Evolutionary conservation across 495 filamentous ascomycete species (phyloP).

Genomic region (Aspergillus nanangensis): DNA sequence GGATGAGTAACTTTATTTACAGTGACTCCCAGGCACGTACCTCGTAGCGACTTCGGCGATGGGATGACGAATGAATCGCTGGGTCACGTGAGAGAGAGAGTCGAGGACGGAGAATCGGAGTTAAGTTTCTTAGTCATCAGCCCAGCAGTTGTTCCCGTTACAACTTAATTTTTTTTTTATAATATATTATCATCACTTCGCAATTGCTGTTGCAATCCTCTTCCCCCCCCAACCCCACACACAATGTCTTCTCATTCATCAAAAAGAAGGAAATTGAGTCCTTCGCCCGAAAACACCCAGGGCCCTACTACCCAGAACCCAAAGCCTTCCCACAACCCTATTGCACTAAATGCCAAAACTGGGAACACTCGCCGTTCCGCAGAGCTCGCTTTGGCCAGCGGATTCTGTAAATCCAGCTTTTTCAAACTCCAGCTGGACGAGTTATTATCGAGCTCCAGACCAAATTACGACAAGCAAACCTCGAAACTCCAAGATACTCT

Average conservation of each 20-base stretch:
- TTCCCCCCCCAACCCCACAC: background rate
- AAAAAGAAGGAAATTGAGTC: conserved; percentile 37
- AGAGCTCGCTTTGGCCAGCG: conserved; percentile 39
- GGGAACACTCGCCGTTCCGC: conserved; percentile 24
- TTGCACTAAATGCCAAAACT: too few relatives aligned
- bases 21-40: too few relatives aligned
- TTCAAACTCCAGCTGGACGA: conserved; percentile 90
- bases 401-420: conserved; percentile 62
- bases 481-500: conserved; percentile 62
- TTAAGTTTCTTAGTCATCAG: too few relatives aligned
- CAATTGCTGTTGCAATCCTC: too few relatives aligned
- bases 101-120: conserved; percentile 5
- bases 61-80: too few relatives aligned
- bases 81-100: background rate
- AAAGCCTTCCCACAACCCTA: too few relatives aligned
- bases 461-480: conserved; percentile 64
- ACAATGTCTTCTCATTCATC: conserved; percentile 30
- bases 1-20: too few relatives aligned
- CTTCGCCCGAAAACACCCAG: conserved; percentile 19
- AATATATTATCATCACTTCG: background rate
- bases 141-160: too few relatives aligned
- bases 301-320: background rate
- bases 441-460: conserved; percentile 62
- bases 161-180: background rate
- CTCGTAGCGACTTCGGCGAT: conserved; percentile 39